Base-by-base conservation (phyloP, 345 rosid species). In the Acer yangbiense region DNA sequence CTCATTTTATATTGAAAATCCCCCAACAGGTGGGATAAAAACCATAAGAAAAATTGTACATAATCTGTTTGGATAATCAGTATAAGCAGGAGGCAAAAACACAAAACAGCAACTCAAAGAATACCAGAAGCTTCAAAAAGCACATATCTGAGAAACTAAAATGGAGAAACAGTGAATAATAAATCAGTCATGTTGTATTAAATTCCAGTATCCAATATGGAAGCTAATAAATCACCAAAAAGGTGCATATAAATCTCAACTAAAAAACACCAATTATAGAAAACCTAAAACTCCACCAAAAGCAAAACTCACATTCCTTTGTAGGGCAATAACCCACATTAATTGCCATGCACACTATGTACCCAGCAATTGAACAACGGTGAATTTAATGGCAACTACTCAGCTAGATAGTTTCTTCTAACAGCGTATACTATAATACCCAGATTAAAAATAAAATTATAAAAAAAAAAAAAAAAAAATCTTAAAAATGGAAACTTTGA, bases 401-500 rank as follows among this genome's bases (percentile, higher is more conserved):
- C 39, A 41, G 60, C 76, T 60, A 58, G 21, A 72, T 10, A 72
- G 66, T 46, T 46, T 46, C 13, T 46, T 46, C 13, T 10, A 46
- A 46, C 50, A 46, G 50, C 13, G 10, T 10, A 46, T 46, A 46
- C 10, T 20, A 21, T 20, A 58, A 55, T 46, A 46, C 14, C 50
- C 11, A 35, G 44, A 48, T 21, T 43, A 69, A 25, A 65, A 16
- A n/a, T n/a, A 65, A 4, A 4, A 41, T 1, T n/a, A n/a, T n/a
- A n/a, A n/a, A 41, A 41, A 2, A 29, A 69, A 25, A 65, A 16
- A 65, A 1, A 0, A 43, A 43, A 43, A 43, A 43, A 58, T 44
- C 12, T 62, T 23, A 35, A 65, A 72, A 79, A 62, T 63, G 67
- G 65, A 73, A 69, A 80, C 69, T 52, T 74, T 43, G 27, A 68